phyloP scores from a whole-genome alignment of 257 asterid genomes.

The Voacanga thouarsii region DNA sequence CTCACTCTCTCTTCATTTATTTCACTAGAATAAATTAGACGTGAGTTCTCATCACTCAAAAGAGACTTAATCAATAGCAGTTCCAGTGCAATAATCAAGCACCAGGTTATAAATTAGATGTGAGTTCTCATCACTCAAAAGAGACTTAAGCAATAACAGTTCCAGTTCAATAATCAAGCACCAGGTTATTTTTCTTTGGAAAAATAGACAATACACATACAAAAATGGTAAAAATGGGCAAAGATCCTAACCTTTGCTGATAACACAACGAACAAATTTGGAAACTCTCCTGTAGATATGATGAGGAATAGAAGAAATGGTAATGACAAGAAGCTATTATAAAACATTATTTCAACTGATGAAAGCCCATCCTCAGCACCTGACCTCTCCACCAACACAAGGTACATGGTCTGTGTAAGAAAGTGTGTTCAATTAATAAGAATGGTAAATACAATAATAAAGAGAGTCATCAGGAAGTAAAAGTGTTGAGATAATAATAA shows the following conservation, averaged over 20 bases:
- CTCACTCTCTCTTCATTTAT: not conserved
- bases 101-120: not conserved
- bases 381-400: constrained; percentile 87
- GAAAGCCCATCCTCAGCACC: constrained; percentile 98
- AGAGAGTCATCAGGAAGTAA: not conserved
- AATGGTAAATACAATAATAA: not conserved
- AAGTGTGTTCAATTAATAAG: constrained; percentile 11
- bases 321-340: constrained; percentile 77
- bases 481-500: not conserved
- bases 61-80: not conserved
- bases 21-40: too few species aligned
- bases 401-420: constrained; percentile 95
- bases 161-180: not conserved
- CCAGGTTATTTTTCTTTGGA: constrained; percentile 1
- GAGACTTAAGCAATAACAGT: not conserved
- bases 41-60: not conserved
- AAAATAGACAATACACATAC: not conserved
- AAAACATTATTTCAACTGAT: constrained; percentile 87
- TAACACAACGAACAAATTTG: constrained; percentile 60
- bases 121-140: too few species aligned
- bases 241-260: constrained; percentile 61
- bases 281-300: constrained; percentile 89
- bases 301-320: constrained; percentile 88
- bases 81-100: not conserved
- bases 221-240: constrained; percentile 5